phyloP scores from a whole-genome alignment of 1,284 basidiomycete species.

The Kalmanozyma brasiliensis region DNA sequence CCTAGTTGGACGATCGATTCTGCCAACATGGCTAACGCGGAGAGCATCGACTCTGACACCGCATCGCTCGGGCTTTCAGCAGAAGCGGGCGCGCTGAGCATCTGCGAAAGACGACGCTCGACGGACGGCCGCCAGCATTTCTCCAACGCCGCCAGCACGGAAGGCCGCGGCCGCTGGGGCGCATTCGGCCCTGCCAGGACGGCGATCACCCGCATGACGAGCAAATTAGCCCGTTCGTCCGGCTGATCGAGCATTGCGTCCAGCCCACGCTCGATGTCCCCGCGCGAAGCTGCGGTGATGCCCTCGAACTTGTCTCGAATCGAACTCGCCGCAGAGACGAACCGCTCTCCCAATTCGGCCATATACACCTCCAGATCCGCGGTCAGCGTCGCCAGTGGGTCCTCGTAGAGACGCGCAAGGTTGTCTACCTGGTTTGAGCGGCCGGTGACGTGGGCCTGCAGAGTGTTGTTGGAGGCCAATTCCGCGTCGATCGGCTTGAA shows the following conservation, averaged over 20 bases:
- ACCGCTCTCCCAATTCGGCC: constrained; percentile 19
- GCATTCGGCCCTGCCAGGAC: constrained; percentile 9
- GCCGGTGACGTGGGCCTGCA: constrained; percentile 29
- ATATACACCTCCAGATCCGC: constrained; percentile 18
- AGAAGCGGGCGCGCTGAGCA: background rate
- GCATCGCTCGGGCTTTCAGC: background rate
- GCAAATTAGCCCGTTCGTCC: constrained; percentile 4
- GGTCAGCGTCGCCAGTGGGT: constrained; percentile 11
- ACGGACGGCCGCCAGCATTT: constrained; percentile 26
- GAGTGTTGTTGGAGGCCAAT: background rate
- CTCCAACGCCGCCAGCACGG: constrained; percentile 24
- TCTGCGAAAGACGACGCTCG: constrained; percentile 11
- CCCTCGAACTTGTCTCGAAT: too few species aligned
- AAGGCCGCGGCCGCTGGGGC: too few species aligned
- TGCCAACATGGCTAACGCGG: constrained; percentile 19
- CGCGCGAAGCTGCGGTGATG: constrained; percentile 13
- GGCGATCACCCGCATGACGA: constrained; percentile 25
- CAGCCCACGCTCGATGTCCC: constrained; percentile 21
- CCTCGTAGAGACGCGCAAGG: constrained; percentile 31
- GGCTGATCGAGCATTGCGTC: constrained; percentile 13
- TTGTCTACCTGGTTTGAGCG: constrained; percentile 26
- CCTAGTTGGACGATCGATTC: constrained; percentile 35
- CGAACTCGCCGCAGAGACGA: constrained; percentile 14
- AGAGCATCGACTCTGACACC: constrained; percentile 16
- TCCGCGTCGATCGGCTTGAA: constrained; percentile 15